phyloP scores from a whole-genome alignment of 2,329 filamentous ascomycete species.

The Mollisiaceae sp. region DNA sequence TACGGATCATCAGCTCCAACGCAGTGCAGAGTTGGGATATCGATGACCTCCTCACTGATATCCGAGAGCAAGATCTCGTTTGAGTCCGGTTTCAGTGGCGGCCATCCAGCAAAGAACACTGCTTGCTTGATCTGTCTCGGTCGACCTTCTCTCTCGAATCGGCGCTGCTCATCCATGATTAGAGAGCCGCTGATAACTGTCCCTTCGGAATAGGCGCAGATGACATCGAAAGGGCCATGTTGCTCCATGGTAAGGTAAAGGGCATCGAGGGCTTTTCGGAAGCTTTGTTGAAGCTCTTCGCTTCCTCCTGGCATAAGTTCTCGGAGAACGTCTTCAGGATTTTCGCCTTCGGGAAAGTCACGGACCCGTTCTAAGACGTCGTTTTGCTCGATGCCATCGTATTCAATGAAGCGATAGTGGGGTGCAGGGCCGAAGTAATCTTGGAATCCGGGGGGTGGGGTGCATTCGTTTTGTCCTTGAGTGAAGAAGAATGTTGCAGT shows the following conservation, averaged over 20 bases:
- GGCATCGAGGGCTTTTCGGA: constrained; percentile 38
- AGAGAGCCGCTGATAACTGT: constrained; percentile 58
- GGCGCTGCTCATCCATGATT: constrained; percentile 55
- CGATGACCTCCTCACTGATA: constrained; percentile 54
- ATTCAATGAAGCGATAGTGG: constrained; percentile 56
- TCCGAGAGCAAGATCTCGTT: constrained; percentile 55
- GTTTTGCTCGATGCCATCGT: constrained; percentile 44
- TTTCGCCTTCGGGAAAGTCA: constrained; percentile 35
- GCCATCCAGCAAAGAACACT: constrained; percentile 58
- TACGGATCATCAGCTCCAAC: constrained; percentile 64
- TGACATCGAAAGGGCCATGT: constrained; percentile 53
- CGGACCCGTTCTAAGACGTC: constrained; percentile 35
- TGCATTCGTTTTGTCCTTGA: constrained; percentile 53
- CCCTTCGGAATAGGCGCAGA: constrained; percentile 65
- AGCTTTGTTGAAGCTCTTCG: constrained; percentile 31
- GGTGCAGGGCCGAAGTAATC: constrained; percentile 50
- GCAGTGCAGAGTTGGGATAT: constrained; percentile 58
- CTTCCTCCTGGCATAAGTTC: constrained; percentile 30
- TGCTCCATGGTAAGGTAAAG: constrained; percentile 51
- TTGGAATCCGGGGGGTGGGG: constrained; percentile 57
- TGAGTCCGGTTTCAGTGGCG: constrained; percentile 51
- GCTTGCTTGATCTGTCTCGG: constrained; percentile 47
- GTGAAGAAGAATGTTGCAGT: constrained; percentile 56
- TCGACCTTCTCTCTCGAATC: constrained; percentile 44
- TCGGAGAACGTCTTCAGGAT: constrained; percentile 34